Conservation (phyloP, 305 asterid genomes). For the Stenogyne calaminthoides region DNA sequence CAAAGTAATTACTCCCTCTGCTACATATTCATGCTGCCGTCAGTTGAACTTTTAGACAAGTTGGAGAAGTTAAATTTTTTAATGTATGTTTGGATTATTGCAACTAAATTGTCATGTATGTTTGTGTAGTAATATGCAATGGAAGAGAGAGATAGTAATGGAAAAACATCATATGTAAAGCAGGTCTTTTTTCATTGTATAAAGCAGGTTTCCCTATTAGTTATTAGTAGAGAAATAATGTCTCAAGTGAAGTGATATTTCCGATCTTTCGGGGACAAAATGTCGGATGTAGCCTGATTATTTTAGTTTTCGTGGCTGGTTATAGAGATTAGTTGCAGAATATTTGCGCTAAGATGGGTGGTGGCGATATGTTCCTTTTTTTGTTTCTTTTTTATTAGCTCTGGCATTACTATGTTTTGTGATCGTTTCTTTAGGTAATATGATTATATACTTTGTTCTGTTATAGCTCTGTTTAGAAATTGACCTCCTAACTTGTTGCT, state of each 20-base stretch:
- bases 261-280: background rate
- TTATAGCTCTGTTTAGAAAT: no score
- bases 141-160: no score
- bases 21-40: constrained; percentile 2
- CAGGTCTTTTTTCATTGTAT: no score
- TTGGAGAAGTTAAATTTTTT: background rate
- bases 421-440: no score
- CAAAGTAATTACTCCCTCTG: constrained; percentile 7
- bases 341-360: constrained; percentile 77
- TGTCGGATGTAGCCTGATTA: background rate
- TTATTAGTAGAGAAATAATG: background rate
- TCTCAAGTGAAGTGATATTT: constrained; percentile 6
- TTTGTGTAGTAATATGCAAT: no score
- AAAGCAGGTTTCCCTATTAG: no score
- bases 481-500: no score
- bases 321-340: constrained; percentile 28
- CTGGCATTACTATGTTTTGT: constrained; percentile 52
- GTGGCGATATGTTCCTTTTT: constrained; percentile 47
- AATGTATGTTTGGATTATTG: background rate
- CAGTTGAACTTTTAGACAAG: background rate
- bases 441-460: no score
- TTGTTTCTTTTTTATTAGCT: no score
- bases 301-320: background rate
- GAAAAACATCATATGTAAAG: no score
- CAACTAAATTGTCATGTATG: no score